Evolutionary conservation across 1,284 basidiomycete species (phyloP).

Genomic region (Ustilago lituana): DNA sequence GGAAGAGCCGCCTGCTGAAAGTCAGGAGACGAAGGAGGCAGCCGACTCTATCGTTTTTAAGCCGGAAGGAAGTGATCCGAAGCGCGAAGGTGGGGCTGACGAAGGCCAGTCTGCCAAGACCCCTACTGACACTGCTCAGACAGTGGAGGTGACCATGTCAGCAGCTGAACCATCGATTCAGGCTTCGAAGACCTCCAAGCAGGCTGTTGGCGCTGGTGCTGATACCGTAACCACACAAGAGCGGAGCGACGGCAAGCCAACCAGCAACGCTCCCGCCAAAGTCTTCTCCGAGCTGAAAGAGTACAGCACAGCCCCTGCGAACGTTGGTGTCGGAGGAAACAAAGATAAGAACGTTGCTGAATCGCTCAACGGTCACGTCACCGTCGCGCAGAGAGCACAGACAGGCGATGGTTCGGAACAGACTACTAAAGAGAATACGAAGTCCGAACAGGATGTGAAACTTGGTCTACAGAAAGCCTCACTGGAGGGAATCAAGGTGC

Average conservation of each 20-base stretch:
- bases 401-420: too few species aligned
- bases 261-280: too few species aligned
- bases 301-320: too few species aligned
- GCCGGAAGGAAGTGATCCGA: not conserved
- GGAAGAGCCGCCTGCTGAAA: not conserved
- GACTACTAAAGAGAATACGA: not conserved
- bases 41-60: not conserved
- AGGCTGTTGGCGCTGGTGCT: too few species aligned
- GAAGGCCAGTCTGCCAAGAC: not conserved
- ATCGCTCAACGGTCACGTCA: not conserved
- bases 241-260: too few species aligned
- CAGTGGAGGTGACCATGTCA: not conserved
- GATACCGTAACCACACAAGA: too few species aligned
- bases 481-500: not conserved
- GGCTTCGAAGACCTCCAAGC: not conserved
- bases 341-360: too few species aligned
- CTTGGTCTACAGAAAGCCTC: not conserved
- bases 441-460: not conserved
- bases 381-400: not conserved
- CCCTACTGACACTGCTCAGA: not conserved
- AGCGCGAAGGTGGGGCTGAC: not conserved
- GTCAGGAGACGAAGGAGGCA: not conserved
- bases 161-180: not conserved
- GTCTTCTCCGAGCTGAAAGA: too few species aligned
- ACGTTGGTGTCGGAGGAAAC: too few species aligned